These are phyloP conservation scores for Blastomyces emzantsi DNA, from an alignment of 2,329 filamentous ascomycete species.

Conservation along the genomic window DNA sequence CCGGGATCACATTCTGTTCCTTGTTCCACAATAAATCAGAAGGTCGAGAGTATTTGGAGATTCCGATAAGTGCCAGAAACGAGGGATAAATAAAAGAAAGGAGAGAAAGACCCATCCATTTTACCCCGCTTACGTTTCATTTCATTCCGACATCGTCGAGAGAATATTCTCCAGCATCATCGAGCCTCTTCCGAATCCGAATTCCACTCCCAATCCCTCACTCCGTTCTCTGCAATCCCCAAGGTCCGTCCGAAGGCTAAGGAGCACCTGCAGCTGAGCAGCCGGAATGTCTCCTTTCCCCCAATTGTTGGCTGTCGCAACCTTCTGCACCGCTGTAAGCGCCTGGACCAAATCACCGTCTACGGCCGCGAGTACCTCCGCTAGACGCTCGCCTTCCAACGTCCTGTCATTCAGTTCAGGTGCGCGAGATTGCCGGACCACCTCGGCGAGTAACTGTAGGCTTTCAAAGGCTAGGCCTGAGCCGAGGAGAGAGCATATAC, in stretches of 20 bases:
- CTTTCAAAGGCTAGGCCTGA: slow-evolving; percentile 13
- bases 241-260: slow-evolving; percentile 11
- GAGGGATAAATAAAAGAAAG: not conserved
- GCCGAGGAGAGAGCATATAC: slow-evolving; percentile 10
- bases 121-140: too few relatives aligned
- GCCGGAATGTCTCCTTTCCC: slow-evolving; percentile 8
- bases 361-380: slow-evolving; percentile 21
- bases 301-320: not conserved
- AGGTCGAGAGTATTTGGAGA: not conserved
- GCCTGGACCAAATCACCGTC: slow-evolving; percentile 33
- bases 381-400: slow-evolving; percentile 8
- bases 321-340: slow-evolving; percentile 29
- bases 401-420: slow-evolving; percentile 5
- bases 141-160: not conserved
- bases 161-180: slow-evolving; percentile 16
- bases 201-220: slow-evolving; percentile 14
- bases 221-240: slow-evolving; percentile 10
- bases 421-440: slow-evolving; percentile 10
- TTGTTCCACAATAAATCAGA: not conserved
- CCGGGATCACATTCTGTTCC: too few relatives aligned
- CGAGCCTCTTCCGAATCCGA: slow-evolving; percentile 18
- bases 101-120: not conserved
- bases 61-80: not conserved
- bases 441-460: slow-evolving; percentile 8
- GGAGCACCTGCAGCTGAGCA: slow-evolving; percentile 12